Evolutionary conservation across 1,139 yeast species (phyloP), one percentile per base, ranked within the genome.

Genomic region (Candida gigantensis): DNA sequence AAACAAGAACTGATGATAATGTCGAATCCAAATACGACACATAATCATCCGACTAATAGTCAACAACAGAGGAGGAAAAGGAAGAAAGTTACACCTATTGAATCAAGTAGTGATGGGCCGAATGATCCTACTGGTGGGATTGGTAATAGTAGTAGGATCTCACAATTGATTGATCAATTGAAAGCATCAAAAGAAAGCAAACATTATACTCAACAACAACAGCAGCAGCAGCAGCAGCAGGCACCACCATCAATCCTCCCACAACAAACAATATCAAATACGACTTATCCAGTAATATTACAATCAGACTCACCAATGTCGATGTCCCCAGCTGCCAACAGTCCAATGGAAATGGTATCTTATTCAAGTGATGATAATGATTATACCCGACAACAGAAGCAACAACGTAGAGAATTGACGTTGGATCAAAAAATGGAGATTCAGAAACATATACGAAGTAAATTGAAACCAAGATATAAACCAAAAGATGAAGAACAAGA

Each of bases 371-470:
- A 43, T 26, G 40, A 40, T 27, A 36, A 40, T 23, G 40, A 36
- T 10, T 30, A 40, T 27, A 36, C 36, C 4, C 17, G 33, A 30
- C 28, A 15, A 4, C 27, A 30, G 4, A 15, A 30, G 16, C 33
- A 30, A 30, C 29, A 29, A 18, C 29, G 16, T 6, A 32, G 26
- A 23, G 55, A 53, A 30, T 53, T 75, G 19, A 52, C 71, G 0
- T 58, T 67, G 14, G 72, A 65, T 23, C 75, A 74, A 41, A 81
- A 81, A 47, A 55, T 57, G 6, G 58, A 53, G 38, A 70, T 81
- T 14, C 87, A 81, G 49, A 62, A 53, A 17, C 67, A 76, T 40
- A 81, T 82, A 6, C 59, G 87, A 25, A 61, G 64, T 20, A 65
- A 59, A 12, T 53, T 82, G 23, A 59, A 79, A 29, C 78, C 79